Conservation (phyloP, 179 eudicot genomes). For the Actinidia arguta region DNA sequence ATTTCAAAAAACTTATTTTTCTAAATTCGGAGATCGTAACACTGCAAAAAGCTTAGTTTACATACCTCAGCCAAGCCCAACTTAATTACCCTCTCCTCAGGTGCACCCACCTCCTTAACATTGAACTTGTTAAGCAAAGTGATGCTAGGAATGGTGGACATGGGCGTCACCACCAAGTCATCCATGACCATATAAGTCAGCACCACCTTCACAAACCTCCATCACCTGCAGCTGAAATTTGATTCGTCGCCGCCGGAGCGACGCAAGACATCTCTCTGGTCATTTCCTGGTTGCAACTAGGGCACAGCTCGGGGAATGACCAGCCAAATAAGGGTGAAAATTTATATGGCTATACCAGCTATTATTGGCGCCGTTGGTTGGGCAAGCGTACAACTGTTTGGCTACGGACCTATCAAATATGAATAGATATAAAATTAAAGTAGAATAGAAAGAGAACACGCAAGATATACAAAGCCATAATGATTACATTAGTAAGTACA, state of each 20-base stretch:
- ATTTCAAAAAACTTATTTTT: too few species aligned
- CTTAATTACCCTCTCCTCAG: conserved; percentile 1
- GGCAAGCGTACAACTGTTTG: too few species aligned
- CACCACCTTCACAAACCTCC: conserved; percentile 3
- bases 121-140: conserved; percentile 26
- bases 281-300: neutral
- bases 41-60: too few species aligned
- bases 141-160: conserved; percentile 19
- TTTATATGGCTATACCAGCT: neutral
- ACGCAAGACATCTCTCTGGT: neutral
- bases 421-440: too few species aligned
- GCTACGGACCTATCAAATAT: too few species aligned
- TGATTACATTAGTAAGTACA: too few species aligned
- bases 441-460: too few species aligned
- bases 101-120: conserved; percentile 22
- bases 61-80: too few species aligned
- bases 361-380: too few species aligned
- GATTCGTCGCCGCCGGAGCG: neutral
- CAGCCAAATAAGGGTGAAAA: neutral
- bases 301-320: conserved; percentile 3
- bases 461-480: too few species aligned
- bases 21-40: too few species aligned
- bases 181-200: conserved; percentile 23
- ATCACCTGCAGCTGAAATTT: neutral
- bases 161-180: conserved; percentile 21